A percentile compares a stretch with the other conserved stretches of the same genome.
These are phyloP conservation scores for Uromyces viciae-fabae DNA, from an alignment of 1,284 basidiomycete species.

Conservation along the genomic window DNA sequence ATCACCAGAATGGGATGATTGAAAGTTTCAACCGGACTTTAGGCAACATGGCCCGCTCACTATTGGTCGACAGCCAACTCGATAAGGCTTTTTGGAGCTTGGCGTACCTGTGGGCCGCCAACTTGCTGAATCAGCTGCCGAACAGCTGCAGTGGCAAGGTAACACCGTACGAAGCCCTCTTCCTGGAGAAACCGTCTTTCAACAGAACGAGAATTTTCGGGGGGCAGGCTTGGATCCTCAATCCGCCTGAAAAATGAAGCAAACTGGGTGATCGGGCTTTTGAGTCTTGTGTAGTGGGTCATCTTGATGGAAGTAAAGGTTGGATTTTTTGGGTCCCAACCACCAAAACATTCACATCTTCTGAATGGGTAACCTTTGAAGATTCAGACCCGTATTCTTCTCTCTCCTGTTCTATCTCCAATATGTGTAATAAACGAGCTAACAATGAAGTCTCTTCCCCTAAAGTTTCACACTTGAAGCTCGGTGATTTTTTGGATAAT, in stretches of 20 bases:
- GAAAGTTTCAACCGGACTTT: neutral
- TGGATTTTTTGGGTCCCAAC: neutral
- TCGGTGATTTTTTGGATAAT: neutral
- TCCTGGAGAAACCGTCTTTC: neutral
- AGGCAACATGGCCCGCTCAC: neutral
- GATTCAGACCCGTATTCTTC: neutral
- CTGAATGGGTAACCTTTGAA: neutral
- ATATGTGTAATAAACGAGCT: neutral
- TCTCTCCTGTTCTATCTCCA: neutral
- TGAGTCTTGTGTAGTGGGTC: neutral
- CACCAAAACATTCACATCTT: neutral
- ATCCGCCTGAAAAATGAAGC: neutral
- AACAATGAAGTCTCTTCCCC: no score
- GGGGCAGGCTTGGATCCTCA: neutral
- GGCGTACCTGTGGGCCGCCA: neutral
- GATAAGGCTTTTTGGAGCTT: neutral
- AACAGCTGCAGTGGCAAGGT: neutral
- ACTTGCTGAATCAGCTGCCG: neutral
- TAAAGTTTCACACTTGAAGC: no score
- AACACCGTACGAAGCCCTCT: neutral
- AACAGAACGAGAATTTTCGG: neutral
- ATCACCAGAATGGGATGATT: constrained; percentile 5
- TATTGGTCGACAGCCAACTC: neutral
- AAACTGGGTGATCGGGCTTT: neutral
- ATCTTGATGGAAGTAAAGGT: neutral